Base-by-base conservation (phyloP, 805 yeast genomes). In the Teunomyces panamensis region DNA sequence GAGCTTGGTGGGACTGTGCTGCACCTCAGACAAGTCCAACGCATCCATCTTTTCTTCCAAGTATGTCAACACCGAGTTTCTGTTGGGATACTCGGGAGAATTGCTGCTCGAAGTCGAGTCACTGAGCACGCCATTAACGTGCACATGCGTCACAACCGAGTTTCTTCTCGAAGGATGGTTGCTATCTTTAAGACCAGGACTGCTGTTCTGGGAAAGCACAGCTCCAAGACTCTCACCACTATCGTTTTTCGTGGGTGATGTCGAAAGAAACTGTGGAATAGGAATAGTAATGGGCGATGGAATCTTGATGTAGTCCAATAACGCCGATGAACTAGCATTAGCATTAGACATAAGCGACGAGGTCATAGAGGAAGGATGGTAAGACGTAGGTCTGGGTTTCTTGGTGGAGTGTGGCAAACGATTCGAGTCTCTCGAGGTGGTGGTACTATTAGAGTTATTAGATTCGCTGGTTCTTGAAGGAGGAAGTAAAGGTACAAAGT, bases 381-480 rank as follows among this genome's bases (percentile, higher is more conserved):
- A 87, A 8, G 94, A 86, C 0, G 92, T 87, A 36, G 96, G 95
- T 62, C 96, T 78, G 48, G 89, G 91, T 58, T 80, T 84, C 62
- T 81, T 78, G 43, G 59, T 60, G 9, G 74, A 58, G 27, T 75
- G 78, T 7, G 79, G 78, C 44, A 75, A 64, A 57, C 71, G 67
- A 29, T 62, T 53, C 1, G 67, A 50, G 2, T 63, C 68, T 24
- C 57, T 49, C 4, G 56, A 43, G 2, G 59, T 45, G 20, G 51
- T 49, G n/a, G 28, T 9, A 20, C 10, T 13, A 8, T 28, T 14
- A 20, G 24, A 20, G 6, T 20, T 20, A 20, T 20, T 20, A 20
- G 24, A 20, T 3, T 33, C 42, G 44, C 46, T 45, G 27, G 54
- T 39, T 42, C 45, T 49, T 24, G 53, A 35, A 34, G 54, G 54